These are phyloP conservation scores for Rubus parviflorus DNA, from an alignment of 306 rosid species.

Conservation along the genomic window DNA sequence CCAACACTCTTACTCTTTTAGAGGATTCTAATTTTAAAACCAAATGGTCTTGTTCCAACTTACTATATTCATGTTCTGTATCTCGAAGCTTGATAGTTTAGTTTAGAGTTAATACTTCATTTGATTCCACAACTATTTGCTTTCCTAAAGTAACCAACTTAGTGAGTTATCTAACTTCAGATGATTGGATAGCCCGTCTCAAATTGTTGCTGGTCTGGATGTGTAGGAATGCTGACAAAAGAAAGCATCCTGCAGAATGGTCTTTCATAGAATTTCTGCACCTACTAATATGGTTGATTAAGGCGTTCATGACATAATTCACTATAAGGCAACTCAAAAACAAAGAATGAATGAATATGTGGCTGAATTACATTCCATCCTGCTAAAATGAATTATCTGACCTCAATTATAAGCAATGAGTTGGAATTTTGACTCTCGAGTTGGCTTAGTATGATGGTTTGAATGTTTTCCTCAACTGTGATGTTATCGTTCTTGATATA, in stretches of 20 bases:
- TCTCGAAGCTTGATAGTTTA: background rate
- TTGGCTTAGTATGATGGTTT: background rate
- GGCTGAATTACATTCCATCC: no score
- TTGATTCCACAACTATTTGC: background rate
- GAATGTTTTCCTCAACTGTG: background rate
- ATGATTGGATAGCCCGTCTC: background rate
- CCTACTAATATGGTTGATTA: background rate
- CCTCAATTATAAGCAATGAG: background rate
- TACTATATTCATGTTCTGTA: background rate
- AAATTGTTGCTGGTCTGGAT: background rate
- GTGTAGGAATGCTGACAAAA: background rate
- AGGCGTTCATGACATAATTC: background rate
- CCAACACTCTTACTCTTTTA: background rate
- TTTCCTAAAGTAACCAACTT: background rate
- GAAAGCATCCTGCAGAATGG: background rate
- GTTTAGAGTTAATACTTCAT: background rate
- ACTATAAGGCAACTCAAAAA: constrained; percentile 1
- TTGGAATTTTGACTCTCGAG: background rate
- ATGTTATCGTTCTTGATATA: constrained; percentile 34
- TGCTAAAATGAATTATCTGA: background rate
- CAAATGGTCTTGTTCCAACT: background rate
- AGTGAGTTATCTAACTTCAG: background rate
- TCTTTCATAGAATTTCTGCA: background rate
- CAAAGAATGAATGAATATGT: background rate
- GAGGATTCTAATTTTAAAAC: constrained; percentile 12